Base-by-base conservation (phyloP, 2,329 filamentous ascomycete genomes). In the Xylaria hypoxylon region DNA sequence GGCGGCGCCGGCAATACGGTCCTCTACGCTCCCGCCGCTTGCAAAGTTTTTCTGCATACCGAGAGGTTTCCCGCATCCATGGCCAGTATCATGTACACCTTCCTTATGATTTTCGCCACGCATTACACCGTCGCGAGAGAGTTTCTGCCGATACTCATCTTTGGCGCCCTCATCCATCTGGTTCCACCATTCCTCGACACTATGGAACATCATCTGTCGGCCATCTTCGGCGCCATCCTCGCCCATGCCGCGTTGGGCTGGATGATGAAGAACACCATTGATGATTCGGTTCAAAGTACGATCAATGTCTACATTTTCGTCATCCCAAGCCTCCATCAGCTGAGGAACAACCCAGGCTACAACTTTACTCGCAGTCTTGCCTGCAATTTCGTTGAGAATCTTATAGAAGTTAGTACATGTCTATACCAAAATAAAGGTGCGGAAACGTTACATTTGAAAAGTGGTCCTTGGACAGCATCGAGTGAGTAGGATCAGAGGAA, bases 401-500 rank as follows among this genome's bases (percentile, higher is more conserved):
- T 87, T 66, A 3, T 22, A 2, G 10, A 7, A 71, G 62, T 70
- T 60, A 69, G 68, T 38, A 59, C n/a, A 50, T 45, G n/a, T 40
- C 17, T 56, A 53, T 7, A 38, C 2, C 1, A 59, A 31, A 38
- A 48, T 13, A 31, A 10, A 31, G 11, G 11, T 1, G 2, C n/a
- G 17, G 13, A 38, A 51, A 24, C 73, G 84, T 80, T 78, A 91
- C 84, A 76, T 96, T 96, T 70, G 91, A 92, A 79, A 97, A 97
- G 80, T 97, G 94, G 75, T 97, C 94, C 82, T 97, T 97, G 65
- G 93, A 94, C 59, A 97, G 83, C 94, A 97, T 97, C 22, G 93
- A 96, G 82, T 97, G 94, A 1, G 94, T 97, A 0, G 94, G 95
- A 75, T 97, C 91, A 22, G 88, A 89, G 69, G 83, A 91, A 58